Conservation (phyloP, 2,329 filamentous ascomycete species). For the Trichoderma atrobrunneum region DNA sequence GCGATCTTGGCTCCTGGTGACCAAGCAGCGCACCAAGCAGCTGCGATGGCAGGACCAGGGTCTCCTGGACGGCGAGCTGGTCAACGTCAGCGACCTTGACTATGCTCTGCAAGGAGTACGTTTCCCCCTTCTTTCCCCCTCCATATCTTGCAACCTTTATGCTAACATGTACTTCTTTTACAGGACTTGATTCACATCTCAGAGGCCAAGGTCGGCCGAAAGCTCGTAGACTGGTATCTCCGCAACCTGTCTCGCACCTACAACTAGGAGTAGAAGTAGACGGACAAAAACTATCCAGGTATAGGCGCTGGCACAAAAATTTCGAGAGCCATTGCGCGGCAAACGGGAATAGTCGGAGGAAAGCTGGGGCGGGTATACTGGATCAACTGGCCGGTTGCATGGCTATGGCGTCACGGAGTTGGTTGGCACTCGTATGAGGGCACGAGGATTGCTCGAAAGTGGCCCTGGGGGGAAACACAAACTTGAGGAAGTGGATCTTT, state of each 20-base stretch:
- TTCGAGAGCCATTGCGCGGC: not conserved
- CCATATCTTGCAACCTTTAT: conserved; percentile 18
- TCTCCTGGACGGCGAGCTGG: conserved; percentile 84
- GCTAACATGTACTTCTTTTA: conserved; percentile 24
- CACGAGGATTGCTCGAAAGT: conserved; percentile 14
- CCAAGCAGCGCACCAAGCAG: conserved; percentile 98
- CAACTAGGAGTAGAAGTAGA: conserved; percentile 42
- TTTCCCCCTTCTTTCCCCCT: conserved; percentile 27
- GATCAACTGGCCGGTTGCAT: conserved; percentile 36
- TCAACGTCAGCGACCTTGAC: conserved; percentile 93
- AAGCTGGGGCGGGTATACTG: conserved; percentile 31
- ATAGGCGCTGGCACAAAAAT: conserved; percentile 5
- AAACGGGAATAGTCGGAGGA: conserved; percentile 23
- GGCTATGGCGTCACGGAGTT: conserved; percentile 44
- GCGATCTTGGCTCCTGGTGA: conserved; percentile 88
- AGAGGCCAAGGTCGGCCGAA: conserved; percentile 95
- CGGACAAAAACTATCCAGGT: conserved; percentile 26
- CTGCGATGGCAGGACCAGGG: conserved; percentile 87
- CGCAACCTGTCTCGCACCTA: conserved; percentile 95
- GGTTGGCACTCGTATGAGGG: conserved; percentile 27
- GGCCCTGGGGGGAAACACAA: conserved; percentile 15
- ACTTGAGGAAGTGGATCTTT: conserved; percentile 12
- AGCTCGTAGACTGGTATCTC: conserved; percentile 98
- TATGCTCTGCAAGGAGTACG: conserved; percentile 92
- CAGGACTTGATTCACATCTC: conserved; percentile 97